These are phyloP conservation scores for Heterobasidion irregulare DNA, from an alignment of 1,284 basidiomycete genomes.

Conservation along the genomic window DNA sequence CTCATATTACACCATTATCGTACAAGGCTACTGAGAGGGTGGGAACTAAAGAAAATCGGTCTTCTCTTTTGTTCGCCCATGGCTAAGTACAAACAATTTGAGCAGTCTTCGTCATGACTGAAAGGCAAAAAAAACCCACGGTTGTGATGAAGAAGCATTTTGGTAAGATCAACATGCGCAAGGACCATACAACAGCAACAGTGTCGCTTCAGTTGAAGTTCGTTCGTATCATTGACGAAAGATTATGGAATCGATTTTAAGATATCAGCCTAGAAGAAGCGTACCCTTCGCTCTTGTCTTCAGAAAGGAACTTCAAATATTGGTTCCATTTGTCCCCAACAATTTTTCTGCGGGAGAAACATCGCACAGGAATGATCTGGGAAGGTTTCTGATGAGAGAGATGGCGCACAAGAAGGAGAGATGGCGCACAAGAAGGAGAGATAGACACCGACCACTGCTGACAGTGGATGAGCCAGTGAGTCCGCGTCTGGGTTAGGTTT, in stretches of 20 bases:
- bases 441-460: background rate
- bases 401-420: background rate
- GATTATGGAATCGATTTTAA: background rate
- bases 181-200: constrained; percentile 97
- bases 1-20: background rate
- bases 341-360: constrained; percentile 91
- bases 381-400: background rate
- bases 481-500: no score
- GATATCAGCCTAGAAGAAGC: constrained; percentile 17
- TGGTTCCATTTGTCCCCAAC: constrained; percentile 89
- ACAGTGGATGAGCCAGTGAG: background rate
- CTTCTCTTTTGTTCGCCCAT: constrained; percentile 1
- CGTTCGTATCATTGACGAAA: constrained; percentile 75
- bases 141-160: constrained; percentile 94
- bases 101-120: background rate
- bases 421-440: background rate
- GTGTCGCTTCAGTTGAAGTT: constrained; percentile 87
- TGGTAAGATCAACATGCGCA: constrained; percentile 95
- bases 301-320: constrained; percentile 73
- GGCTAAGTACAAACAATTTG: background rate
- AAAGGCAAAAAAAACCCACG: constrained; percentile 38
- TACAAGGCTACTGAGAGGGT: background rate
- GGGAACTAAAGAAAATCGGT: background rate
- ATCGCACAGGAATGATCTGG: constrained; percentile 81
- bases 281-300: constrained; percentile 81